Evolutionary conservation across 2,329 filamentous ascomycete genomes (phyloP).

Genomic region (Hirsutella rhossiliensis): DNA sequence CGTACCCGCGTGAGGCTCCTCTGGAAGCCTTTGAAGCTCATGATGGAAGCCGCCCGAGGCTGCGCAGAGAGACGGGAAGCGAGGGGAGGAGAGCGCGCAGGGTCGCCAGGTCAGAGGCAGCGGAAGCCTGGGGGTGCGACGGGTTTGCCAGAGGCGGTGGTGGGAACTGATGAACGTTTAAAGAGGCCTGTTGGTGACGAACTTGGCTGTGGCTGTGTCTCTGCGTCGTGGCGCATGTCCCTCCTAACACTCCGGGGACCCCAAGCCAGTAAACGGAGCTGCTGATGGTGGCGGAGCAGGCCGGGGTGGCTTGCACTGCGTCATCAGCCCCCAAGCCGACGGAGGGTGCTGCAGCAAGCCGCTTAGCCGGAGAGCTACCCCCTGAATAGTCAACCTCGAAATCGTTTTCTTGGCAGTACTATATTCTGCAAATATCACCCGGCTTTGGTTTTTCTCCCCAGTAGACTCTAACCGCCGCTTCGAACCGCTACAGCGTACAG

Average conservation of each 20-base stretch:
- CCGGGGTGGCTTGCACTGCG: neutral
- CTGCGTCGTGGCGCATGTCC: neutral
- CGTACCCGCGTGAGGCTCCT: constrained; percentile 76
- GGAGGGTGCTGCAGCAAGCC: neutral
- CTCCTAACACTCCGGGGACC: neutral
- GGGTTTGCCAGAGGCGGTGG: neutral
- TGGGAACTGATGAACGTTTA: neutral
- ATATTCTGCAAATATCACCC: too few relatives aligned
- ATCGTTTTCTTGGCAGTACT: too few relatives aligned
- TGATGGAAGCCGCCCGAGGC: constrained; percentile 25
- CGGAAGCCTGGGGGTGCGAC: neutral
- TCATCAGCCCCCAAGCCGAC: neutral
- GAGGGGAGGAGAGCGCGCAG: neutral
- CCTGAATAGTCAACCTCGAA: too few relatives aligned
- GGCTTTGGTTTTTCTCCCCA: too few relatives aligned
- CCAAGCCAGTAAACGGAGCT: neutral
- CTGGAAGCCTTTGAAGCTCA: constrained; percentile 96
- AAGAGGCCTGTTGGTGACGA: neutral
- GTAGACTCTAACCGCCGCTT: too few relatives aligned
- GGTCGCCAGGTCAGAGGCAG: constrained; percentile 1
- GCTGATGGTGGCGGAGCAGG: constrained; percentile 4
- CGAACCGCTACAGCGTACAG: too few relatives aligned
- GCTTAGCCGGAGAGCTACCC: too few relatives aligned
- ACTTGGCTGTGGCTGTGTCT: constrained; percentile 8
- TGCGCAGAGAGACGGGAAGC: neutral